Conservation (phyloP, 2,329 filamentous ascomycete species). For the Cercospora sp. region DNA sequence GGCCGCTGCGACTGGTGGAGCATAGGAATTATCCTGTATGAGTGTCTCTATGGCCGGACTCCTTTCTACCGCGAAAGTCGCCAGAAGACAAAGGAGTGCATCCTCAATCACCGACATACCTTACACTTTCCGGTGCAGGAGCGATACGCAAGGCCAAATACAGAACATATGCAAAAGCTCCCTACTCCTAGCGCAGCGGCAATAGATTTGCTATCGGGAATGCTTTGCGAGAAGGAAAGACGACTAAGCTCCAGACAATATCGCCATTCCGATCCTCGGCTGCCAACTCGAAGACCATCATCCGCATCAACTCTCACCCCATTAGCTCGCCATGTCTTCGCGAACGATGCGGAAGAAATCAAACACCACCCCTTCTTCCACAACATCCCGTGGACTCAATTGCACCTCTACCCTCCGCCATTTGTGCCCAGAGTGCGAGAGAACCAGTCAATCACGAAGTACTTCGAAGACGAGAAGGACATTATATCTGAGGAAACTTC, state of each 20-base stretch:
- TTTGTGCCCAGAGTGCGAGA: slow-evolving; percentile 71
- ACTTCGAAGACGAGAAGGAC: slow-evolving; percentile 81
- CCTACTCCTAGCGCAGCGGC: slow-evolving; percentile 65
- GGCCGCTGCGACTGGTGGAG: slow-evolving; percentile 97
- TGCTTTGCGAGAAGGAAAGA: slow-evolving; percentile 71
- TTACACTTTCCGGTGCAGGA: slow-evolving; percentile 67
- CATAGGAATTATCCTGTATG: slow-evolving; percentile 88
- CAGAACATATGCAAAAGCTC: slow-evolving; percentile 38
- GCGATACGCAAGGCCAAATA: slow-evolving; percentile 55
- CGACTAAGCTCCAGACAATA: slow-evolving; percentile 74
- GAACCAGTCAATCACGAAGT: slow-evolving; percentile 64
- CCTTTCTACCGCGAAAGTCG: slow-evolving; percentile 83
- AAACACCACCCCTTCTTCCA: slow-evolving; percentile 85
- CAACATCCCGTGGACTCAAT: slow-evolving; percentile 71
- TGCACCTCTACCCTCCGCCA: slow-evolving; percentile 71
- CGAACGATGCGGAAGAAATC: slow-evolving; percentile 84
- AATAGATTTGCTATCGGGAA: slow-evolving; percentile 70
- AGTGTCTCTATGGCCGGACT: slow-evolving; percentile 89
- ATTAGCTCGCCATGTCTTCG: slow-evolving; percentile 61
- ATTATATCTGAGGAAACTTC: slow-evolving; percentile 50
- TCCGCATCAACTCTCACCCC: slow-evolving; percentile 47
- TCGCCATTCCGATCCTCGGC: slow-evolving; percentile 60
- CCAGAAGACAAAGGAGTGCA: slow-evolving; percentile 81
- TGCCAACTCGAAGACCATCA: slow-evolving; percentile 32
- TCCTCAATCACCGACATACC: slow-evolving; percentile 69